Evolutionary conservation across 108 stramenopile species (phyloP).

Genomic region (Stephanodiscus triporus): DNA sequence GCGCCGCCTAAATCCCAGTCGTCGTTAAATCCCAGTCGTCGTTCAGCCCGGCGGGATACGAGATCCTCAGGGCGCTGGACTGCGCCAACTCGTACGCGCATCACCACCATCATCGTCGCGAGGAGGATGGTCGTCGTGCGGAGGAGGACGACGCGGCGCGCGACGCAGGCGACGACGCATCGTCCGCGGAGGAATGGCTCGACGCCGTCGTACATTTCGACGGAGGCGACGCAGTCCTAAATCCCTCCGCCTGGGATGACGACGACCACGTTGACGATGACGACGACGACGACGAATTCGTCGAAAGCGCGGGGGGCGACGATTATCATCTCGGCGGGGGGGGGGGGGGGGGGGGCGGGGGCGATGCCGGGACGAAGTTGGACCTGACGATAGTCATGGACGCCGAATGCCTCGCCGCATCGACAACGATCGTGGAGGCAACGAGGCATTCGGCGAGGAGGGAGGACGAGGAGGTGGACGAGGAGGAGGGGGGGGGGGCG

Average conservation of each 20-base stretch:
- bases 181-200: background rate
- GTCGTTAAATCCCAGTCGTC: too few relatives aligned
- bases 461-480: background rate
- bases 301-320: background rate
- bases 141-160: conserved; percentile 9
- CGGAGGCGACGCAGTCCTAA: too few relatives aligned
- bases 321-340: background rate
- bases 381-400: conserved; percentile 4
- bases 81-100: conserved; percentile 24
- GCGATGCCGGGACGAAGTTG: background rate
- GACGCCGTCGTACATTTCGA: conserved; percentile 8
- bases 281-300: conserved; percentile 7
- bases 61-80: conserved; percentile 28
- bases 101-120: background rate
- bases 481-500: background rate
- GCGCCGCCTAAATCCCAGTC: too few relatives aligned
- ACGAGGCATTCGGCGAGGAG: background rate
- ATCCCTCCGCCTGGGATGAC: background rate
- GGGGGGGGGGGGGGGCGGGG: background rate
- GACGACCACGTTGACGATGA: background rate
- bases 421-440: background rate
- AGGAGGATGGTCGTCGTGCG: background rate
- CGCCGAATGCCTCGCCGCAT: too few relatives aligned
- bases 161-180: conserved; percentile 5
- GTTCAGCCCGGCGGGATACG: conserved; percentile 40